These are phyloP conservation scores for Fibroporia radiculosa DNA, from an alignment of 768 basidiomycete species.

Conservation along the genomic window DNA sequence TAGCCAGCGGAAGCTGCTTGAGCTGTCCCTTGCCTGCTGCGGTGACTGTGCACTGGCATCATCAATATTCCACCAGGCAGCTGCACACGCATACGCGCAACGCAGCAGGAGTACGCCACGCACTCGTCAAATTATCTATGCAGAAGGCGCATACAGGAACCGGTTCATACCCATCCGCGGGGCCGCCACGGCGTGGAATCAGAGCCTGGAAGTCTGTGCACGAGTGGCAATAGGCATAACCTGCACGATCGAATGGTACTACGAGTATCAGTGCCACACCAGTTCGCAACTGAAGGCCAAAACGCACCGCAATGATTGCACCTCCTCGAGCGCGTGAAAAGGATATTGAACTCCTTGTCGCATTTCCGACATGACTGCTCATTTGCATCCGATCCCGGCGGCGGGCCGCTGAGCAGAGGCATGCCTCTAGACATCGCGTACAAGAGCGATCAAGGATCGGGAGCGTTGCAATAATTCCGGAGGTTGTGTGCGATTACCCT, in stretches of 20 bases:
- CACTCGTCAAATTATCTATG: constrained; percentile 62
- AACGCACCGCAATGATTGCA: constrained; percentile 73
- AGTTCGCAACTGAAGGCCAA: background rate
- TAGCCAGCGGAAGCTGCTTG: constrained; percentile 46
- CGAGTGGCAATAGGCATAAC: constrained; percentile 62
- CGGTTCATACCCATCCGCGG: constrained; percentile 52
- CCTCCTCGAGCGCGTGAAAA: constrained; percentile 54
- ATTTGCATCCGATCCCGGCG: constrained; percentile 30
- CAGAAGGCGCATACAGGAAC: constrained; percentile 68
- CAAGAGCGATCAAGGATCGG: background rate
- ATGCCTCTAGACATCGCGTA: constrained; percentile 32
- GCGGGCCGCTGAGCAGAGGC: constrained; percentile 65
- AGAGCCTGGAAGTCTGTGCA: constrained; percentile 75
- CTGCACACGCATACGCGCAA: background rate
- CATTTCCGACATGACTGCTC: constrained; percentile 56
- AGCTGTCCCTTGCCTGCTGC: constrained; percentile 54
- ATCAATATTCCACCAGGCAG: constrained; percentile 2
- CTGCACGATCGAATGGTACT: constrained; percentile 29
- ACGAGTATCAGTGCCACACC: background rate
- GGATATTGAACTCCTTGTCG: constrained; percentile 60
- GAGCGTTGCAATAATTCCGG: too few relatives aligned
- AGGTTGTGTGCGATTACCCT: too few relatives aligned
- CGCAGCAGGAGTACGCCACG: constrained; percentile 3
- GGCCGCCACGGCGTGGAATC: constrained; percentile 51
- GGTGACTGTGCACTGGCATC: constrained; percentile 42